Percentiles rank a stretch among this genome's conserved stretches.
Evolutionary conservation across 2,329 filamentous ascomycete species (phyloP).

Genomic region (Botrytis hyacinthi): DNA sequence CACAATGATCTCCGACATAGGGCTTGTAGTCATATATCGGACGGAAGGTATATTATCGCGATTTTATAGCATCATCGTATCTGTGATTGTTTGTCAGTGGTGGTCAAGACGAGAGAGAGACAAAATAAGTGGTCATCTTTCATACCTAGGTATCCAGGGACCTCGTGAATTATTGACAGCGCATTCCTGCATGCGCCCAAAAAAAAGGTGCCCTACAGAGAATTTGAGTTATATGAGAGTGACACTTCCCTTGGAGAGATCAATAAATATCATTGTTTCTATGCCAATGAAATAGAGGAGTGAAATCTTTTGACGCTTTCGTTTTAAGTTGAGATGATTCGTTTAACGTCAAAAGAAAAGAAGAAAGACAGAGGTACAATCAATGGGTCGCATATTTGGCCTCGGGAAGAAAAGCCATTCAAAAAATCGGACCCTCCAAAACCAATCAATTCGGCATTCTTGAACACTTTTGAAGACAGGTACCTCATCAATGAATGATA

Average conservation of each 20-base stretch:
- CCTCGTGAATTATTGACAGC: constrained; percentile 34
- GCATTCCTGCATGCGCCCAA: constrained; percentile 32
- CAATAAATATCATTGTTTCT: constrained; percentile 10
- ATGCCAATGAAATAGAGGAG: constrained; percentile 4
- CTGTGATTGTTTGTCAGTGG: constrained; percentile 31
- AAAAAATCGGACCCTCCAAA: neutral
- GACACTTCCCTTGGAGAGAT: constrained; percentile 14
- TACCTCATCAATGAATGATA: neutral
- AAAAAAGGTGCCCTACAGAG: constrained; percentile 24
- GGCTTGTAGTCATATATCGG: constrained; percentile 16
- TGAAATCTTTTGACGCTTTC: neutral
- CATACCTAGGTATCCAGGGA: constrained; percentile 17
- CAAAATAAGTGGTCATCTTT: constrained; percentile 22
- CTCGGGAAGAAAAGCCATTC: constrained; percentile 12
- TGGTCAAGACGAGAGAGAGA: constrained; percentile 19
- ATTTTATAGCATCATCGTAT: constrained; percentile 9
- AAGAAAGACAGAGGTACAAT: constrained; percentile 8
- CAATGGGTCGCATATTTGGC: constrained; percentile 19
- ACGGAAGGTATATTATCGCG: constrained; percentile 14
- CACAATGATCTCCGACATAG: constrained; percentile 17
- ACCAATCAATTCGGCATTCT: constrained; percentile 14
- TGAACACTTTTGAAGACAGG: neutral
- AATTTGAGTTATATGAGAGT: constrained; percentile 24
- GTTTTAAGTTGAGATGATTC: constrained; percentile 6
- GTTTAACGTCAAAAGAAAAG: constrained; percentile 17